Conservation (phyloP, 2,329 filamentous ascomycete species). For the Leptoxyphium fumago region DNA sequence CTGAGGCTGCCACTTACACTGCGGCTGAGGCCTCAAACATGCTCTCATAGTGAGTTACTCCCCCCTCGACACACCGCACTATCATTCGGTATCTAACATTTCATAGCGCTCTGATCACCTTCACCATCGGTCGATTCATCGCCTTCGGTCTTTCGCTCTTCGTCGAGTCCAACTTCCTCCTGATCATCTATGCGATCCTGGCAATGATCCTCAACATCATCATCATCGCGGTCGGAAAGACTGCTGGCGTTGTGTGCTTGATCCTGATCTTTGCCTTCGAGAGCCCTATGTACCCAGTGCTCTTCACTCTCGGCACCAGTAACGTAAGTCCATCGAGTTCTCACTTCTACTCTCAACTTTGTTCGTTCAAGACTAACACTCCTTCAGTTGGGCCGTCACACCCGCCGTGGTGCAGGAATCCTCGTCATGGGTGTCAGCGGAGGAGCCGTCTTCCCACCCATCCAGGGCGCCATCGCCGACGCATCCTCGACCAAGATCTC, state of each 20-base stretch:
- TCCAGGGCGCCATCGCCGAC: slow-evolving; percentile 26
- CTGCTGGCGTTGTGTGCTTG: slow-evolving; percentile 18
- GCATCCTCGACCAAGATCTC: slow-evolving; percentile 26
- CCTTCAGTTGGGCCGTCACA: slow-evolving; percentile 22
- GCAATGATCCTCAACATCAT: slow-evolving; percentile 22
- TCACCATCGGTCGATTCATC: slow-evolving; percentile 27
- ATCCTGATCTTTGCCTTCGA: slow-evolving; percentile 25
- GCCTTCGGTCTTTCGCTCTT: slow-evolving; percentile 20
- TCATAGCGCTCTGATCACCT: slow-evolving; percentile 19
- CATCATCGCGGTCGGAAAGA: slow-evolving; percentile 18
- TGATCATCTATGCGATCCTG: slow-evolving; percentile 18
- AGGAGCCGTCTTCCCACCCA: slow-evolving; percentile 22
- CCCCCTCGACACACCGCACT: neutral
- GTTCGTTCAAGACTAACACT: too few relatives aligned
- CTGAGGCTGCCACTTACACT: slow-evolving; percentile 18
- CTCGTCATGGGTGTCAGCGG: slow-evolving; percentile 25
- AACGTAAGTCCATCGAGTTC: too few relatives aligned
- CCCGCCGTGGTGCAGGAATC: slow-evolving; percentile 26
- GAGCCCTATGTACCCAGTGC: slow-evolving; percentile 20
- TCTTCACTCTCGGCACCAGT: slow-evolving; percentile 25
- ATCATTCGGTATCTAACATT: too few relatives aligned
- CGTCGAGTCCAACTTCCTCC: slow-evolving; percentile 23
- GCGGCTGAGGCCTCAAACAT: slow-evolving; percentile 20
- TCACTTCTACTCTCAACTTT: too few relatives aligned
- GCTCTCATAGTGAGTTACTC: slow-evolving; percentile 16